Evolutionary conservation across 2,329 filamentous ascomycete genomes (phyloP), one percentile per base, ranked within the genome.

Genomic region (Didymella segeticola): DNA sequence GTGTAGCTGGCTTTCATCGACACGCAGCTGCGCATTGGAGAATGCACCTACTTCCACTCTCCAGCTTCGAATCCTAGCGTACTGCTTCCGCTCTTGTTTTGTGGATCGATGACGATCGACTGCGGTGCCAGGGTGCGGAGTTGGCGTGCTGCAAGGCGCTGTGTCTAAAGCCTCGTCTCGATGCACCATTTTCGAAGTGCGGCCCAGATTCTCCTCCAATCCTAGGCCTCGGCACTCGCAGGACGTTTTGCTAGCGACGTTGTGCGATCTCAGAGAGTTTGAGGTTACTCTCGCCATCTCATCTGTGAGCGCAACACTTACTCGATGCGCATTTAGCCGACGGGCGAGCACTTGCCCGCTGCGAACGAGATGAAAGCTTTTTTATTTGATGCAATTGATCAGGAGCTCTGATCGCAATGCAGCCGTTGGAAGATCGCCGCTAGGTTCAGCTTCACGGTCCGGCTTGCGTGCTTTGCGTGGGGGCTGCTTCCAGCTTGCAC

Each of bases 21-120:
- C 64, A 64, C 62, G 61, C 64, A 66, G 55, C 43, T 57, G 49
- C 56, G 58, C 60, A 57, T 37, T 37, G 39, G 43, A 46, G 20
- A 59, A 60, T 52, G 58, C 57, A 60, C 41, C 42, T 45, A 43
- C 27, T 56, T 37, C 59, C 56, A 56, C 60, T 63, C 53, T 48
- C 31, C 53, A 53, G 30, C 39, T 39, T 39, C 34, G 34, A 45
- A 45, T 36, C 45, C 41, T 31, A 36, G 36, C 51, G 37, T 30
- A 47, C 43, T 43, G 37, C 22, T 47, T 47, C 43, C 49, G 38
- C 26, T 14, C 19, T 53, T 10, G 20, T 27, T 36, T 25, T 49
- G 45, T 54, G 51, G 45, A 37, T 33, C 51, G 33, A 54, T 49
- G 46, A 55, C 43, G 49, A 57, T 60, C 52, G 57, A 41, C 57